Evolutionary conservation across 495 filamentous ascomycete genomes (phyloP), one percentile per base, ranked within the genome.

Genomic region (Aspergillus baeticus): DNA sequence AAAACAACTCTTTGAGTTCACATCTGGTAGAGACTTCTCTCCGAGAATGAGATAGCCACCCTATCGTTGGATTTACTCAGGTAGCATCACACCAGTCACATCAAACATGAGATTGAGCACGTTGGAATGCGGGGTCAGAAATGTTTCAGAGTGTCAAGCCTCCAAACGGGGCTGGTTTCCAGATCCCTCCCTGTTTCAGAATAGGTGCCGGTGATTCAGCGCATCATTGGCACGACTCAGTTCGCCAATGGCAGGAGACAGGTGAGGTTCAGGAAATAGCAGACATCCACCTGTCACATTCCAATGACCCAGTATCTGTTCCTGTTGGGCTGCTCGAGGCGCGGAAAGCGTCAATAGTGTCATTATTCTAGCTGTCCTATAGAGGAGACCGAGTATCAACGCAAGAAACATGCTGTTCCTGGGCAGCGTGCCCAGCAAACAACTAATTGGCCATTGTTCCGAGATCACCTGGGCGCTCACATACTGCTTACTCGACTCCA

Each of bases 81-180:
- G 44, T n/a, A 14, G 10, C 13, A 31, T 33, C 22, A 15, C 3
- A 7, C 23, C 15, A 38, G 44, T 18, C 51, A 44, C 23, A 49
- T 51, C 49, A n/a, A 62, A 57, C 18, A 36, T 17, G n/a, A 29
- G 31, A 55, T 51, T 58, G 46, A 46, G 51, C 54, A 38, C 23
- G 15, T 29, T 60, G 63, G 59, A 62, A 65, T 60, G 63, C 63
- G 63, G 63, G 63, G 63, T 58, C 41, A 39, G 58, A 51, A 21
- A 47, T 54, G 63, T 65, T 65, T 62, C 63, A 62, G 42, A 49
- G 35, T 51, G 58, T 53, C 58, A 55, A 64, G 52, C 62, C 48
- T 26, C 49, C 45, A 51, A 50, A 29, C 22, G 5, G 31, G 51
- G 53, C 31, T 46, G 41, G 23, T 18, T 60, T 21, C 36, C 54